A percentile compares a stretch with the other conserved stretches of the same genome.
Evolutionary conservation across 306 rosid genomes (phyloP).

Genomic region (Vigna unguiculata): DNA sequence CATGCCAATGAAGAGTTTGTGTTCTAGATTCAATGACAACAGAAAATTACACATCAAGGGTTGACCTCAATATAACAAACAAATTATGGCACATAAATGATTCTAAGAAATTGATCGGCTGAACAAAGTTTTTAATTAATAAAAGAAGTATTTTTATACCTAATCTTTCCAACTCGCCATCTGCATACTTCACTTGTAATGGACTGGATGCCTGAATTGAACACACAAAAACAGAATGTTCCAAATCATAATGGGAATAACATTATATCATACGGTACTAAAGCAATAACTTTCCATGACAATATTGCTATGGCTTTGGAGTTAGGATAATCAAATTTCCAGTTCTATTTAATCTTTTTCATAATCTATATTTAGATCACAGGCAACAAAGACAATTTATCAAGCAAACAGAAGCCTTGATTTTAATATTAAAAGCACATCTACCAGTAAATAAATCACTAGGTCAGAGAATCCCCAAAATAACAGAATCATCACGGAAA

Average conservation of each 20-base stretch:
- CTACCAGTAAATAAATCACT: conserved; percentile 49
- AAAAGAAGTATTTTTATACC: conserved; percentile 61
- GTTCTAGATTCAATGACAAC: conserved; percentile 65
- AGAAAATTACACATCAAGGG: conserved; percentile 40
- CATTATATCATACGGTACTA: conserved; percentile 23
- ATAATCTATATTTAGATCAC: conserved; percentile 26
- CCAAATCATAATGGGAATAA: conserved; percentile 45
- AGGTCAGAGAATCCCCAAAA: conserved; percentile 51
- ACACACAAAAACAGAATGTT: conserved; percentile 50
- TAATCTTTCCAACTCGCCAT: conserved; percentile 99
- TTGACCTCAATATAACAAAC: conserved; percentile 13
- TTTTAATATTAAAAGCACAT: conserved; percentile 41
- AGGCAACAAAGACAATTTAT: conserved; percentile 21
- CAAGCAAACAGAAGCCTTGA: conserved; percentile 51
- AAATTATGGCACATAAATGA: conserved; percentile 37
- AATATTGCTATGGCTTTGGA: conserved; percentile 16
- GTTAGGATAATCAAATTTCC: conserved; percentile 14
- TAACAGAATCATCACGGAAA: conserved; percentile 39
- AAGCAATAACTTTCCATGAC: conserved; percentile 33
- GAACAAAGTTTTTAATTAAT: conserved; percentile 39
- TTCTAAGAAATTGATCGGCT: background rate
- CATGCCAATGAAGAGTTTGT: conserved; percentile 97
- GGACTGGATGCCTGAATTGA: conserved; percentile 96
- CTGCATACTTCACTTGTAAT: conserved; percentile 99
- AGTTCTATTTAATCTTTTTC: background rate